Percentiles rank a stretch among this genome's conserved stretches.
These are phyloP conservation scores for Datura wrightii DNA, from an alignment of 257 asterid species.

Conservation along the genomic window DNA sequence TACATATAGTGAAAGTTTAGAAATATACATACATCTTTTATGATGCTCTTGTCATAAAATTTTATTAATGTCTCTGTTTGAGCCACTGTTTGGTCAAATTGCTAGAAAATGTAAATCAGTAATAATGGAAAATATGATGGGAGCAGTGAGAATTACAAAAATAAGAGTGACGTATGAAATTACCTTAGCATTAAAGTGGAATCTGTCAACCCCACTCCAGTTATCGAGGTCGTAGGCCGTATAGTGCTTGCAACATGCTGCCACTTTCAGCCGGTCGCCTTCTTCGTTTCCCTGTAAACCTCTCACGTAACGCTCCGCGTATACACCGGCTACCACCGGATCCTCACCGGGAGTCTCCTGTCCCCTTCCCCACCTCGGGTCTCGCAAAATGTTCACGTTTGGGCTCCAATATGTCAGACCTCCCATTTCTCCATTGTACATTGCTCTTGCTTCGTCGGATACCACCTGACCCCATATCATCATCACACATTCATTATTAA, in stretches of 20 bases:
- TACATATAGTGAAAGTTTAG: too few species aligned
- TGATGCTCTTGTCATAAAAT: too few species aligned
- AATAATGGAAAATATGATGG: too few species aligned
- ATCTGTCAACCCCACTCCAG: constrained; percentile 81
- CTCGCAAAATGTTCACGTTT: constrained; percentile 80
- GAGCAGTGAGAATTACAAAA: too few species aligned
- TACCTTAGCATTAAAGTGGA: constrained; percentile 87
- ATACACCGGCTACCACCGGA: constrained; percentile 66
- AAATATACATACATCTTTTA: too few species aligned
- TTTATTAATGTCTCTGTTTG: too few species aligned
- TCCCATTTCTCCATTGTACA: constrained; percentile 81
- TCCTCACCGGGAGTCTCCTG: constrained; percentile 97
- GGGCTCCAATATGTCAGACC: constrained; percentile 96
- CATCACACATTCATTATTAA: not conserved
- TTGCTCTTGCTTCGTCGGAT: constrained; percentile 86
- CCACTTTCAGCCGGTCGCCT: constrained; percentile 76
- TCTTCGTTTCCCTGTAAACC: constrained; percentile 74
- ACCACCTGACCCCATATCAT: constrained; percentile 69
- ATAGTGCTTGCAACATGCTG: constrained; percentile 89
- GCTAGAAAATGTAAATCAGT: too few species aligned
- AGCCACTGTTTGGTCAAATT: too few species aligned
- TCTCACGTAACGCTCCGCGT: constrained; percentile 71
- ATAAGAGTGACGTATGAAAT: not conserved
- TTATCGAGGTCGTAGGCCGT: constrained; percentile 90
- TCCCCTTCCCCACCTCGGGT: constrained; percentile 95